These are phyloP conservation scores for Pneumocystis canis DNA, from an alignment of 1,139 yeast species.

Conservation along the genomic window DNA sequence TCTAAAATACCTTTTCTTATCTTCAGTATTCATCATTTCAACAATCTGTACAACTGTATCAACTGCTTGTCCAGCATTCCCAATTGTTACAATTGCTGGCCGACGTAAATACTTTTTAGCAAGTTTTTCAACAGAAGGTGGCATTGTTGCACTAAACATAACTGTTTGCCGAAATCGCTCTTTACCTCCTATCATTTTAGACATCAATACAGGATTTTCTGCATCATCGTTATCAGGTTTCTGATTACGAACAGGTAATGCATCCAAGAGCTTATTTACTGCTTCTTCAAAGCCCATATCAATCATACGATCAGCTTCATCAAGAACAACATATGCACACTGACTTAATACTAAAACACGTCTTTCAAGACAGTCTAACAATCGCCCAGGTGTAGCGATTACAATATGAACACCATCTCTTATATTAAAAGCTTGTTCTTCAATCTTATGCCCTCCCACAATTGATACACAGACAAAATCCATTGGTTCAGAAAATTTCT, in stretches of 20 bases:
- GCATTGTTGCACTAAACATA: slow-evolving; percentile 93
- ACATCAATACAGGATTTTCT: slow-evolving; percentile 15
- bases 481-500: slow-evolving; percentile 33
- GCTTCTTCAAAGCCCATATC: slow-evolving; percentile 88
- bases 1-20: slow-evolving; percentile 23
- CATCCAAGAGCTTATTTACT: slow-evolving; percentile 41
- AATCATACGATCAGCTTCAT: slow-evolving; percentile 91
- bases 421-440: slow-evolving; percentile 49
- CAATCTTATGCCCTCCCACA: slow-evolving; percentile 83
- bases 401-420: slow-evolving; percentile 62
- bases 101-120: slow-evolving; percentile 44
- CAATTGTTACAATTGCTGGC: slow-evolving; percentile 55
- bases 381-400: slow-evolving; percentile 88
- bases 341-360: slow-evolving; percentile 44
- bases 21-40: slow-evolving; percentile 33
- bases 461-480: slow-evolving; percentile 47
- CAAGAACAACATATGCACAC: slow-evolving; percentile 61
- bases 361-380: slow-evolving; percentile 64
- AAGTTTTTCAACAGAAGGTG: slow-evolving; percentile 52
- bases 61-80: slow-evolving; percentile 45
- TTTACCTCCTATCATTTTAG: slow-evolving; percentile 16
- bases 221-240: slow-evolving; percentile 21
- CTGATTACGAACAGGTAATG: slow-evolving; percentile 29
- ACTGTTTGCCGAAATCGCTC: slow-evolving; percentile 38
- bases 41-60: slow-evolving; percentile 57